Conservation (phyloP, 1,284 basidiomycete genomes). For the Cystobasidium slooffiae region DNA sequence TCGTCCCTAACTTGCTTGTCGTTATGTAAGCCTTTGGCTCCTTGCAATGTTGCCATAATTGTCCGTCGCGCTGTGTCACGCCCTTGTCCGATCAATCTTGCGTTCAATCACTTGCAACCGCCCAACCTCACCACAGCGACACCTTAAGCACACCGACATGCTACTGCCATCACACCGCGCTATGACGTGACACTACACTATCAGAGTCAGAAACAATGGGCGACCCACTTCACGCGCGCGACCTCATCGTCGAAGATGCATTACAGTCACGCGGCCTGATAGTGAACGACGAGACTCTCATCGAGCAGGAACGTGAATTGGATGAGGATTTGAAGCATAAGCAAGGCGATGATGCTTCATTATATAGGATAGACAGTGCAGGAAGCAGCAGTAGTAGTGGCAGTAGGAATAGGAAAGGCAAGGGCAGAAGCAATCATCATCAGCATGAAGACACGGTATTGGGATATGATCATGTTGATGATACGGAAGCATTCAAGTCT, state of each 20-base stretch:
- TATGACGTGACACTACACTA: slow-evolving; percentile 3
- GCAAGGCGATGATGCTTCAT: not conserved
- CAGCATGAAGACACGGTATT: not conserved
- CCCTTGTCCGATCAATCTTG: too few species aligned
- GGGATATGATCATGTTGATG: not conserved
- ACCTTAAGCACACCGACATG: too few species aligned
- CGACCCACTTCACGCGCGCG: slow-evolving; percentile 31
- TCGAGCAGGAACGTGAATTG: slow-evolving; percentile 37
- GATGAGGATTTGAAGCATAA: slow-evolving; percentile 16
- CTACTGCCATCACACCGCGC: not conserved
- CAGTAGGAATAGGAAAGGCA: not conserved
- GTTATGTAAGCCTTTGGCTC: too few species aligned
- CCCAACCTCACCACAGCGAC: too few species aligned
- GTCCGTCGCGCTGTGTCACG: not conserved
- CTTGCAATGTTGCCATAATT: too few species aligned
- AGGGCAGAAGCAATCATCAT: not conserved
- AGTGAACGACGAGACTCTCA: slow-evolving; percentile 16
- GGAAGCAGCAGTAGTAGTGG: not conserved
- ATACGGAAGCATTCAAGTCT: not conserved
- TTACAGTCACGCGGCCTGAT: slow-evolving; percentile 29
- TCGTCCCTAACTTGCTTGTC: too few species aligned
- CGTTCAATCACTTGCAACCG: too few species aligned
- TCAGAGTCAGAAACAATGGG: slow-evolving; percentile 15
- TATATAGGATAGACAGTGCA: not conserved
- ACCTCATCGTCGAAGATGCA: slow-evolving; percentile 37